Evolutionary conservation across 2,329 filamentous ascomycete genomes (phyloP), one percentile per base, ranked within the genome.

Genomic region (Xylaria sp.): DNA sequence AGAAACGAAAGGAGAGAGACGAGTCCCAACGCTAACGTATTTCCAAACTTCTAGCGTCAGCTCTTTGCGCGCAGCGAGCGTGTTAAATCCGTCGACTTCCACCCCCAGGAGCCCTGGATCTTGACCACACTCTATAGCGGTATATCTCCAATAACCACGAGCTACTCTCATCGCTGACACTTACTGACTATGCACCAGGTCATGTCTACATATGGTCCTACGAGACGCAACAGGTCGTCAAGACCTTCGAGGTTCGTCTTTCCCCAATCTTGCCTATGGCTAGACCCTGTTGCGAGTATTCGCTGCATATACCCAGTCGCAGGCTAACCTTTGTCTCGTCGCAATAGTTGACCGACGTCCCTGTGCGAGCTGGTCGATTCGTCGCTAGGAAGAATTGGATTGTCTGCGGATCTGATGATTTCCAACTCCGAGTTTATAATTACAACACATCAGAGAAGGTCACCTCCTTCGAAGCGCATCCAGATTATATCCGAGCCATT

Each of bases 391-490:
- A 99, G 90, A 99, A 98, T 83, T 99, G 96, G 96, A 97, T 97
- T 76, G 93, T 97, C 64, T 96, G 93, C 83, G 96, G 96, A 78
- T 95, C 92, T 74, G 93, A 97, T 84, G 93, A 97, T 84, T 99
- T 97, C 84, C 87, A 90, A 79, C 81, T 90, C 63, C 92, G 95
- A 75, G 93, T 97, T 72, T 97, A 97, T 88, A 98, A 99, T 85
- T 99, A 98, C 88, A 98, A 99, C 84, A 99, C 96, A 63, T 97
- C 93, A 69, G 96, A 99, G 83, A 98, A 98, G 88, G 96, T 98
- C 78, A 95, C 94, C 63, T 93, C 93, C 18, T 98, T 98, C 82
- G 95, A 98, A 84, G 95, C 94, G 60, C 96, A 99, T 80, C 96
- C 96, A 69, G 96, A 99, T 82, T 99, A 99, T 79, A 98, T 99